Evolutionary conservation across 768 basidiomycete species (phyloP).

Genomic region (Boletus subparvulus): DNA sequence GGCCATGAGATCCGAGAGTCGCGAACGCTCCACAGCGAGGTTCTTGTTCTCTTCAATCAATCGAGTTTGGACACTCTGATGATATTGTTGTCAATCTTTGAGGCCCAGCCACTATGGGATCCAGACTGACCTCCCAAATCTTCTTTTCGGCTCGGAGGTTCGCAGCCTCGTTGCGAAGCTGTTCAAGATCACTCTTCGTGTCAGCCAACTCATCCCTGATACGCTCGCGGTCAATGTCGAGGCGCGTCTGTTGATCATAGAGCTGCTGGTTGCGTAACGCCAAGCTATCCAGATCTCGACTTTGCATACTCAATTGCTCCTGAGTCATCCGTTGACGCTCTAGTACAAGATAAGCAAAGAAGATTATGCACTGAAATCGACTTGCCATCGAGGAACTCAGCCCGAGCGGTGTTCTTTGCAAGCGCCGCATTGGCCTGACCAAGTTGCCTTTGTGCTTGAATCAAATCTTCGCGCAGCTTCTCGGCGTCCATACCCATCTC

Average conservation of each 20-base stretch:
- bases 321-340: slow-evolving; percentile 71
- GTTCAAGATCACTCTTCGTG: slow-evolving; percentile 63
- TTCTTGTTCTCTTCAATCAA: slow-evolving; percentile 84
- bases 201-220: slow-evolving; percentile 64
- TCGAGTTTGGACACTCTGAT: slow-evolving; percentile 73
- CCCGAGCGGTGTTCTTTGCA: slow-evolving; percentile 82
- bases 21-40: slow-evolving; percentile 77
- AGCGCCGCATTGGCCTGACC: slow-evolving; percentile 63
- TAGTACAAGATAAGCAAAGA: slow-evolving; percentile 25
- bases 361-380: background rate
- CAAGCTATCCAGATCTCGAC: slow-evolving; percentile 63
- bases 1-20: slow-evolving; percentile 81
- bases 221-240: slow-evolving; percentile 73
- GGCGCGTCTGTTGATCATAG: slow-evolving; percentile 68
- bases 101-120: background rate
- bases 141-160: slow-evolving; percentile 92
- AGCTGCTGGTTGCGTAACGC: slow-evolving; percentile 69
- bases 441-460: slow-evolving; percentile 62
- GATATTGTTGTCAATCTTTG: slow-evolving; percentile 7
- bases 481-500: slow-evolving; percentile 81
- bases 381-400: slow-evolving; percentile 75
- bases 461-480: slow-evolving; percentile 69
- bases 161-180: slow-evolving; percentile 80
- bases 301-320: slow-evolving; percentile 63
- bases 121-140: slow-evolving; percentile 78